Evolutionary conservation across 139 green algal genomes (phyloP), one percentile per base, ranked within the genome.

Genomic region (Raphidocelis subcapitata): DNA sequence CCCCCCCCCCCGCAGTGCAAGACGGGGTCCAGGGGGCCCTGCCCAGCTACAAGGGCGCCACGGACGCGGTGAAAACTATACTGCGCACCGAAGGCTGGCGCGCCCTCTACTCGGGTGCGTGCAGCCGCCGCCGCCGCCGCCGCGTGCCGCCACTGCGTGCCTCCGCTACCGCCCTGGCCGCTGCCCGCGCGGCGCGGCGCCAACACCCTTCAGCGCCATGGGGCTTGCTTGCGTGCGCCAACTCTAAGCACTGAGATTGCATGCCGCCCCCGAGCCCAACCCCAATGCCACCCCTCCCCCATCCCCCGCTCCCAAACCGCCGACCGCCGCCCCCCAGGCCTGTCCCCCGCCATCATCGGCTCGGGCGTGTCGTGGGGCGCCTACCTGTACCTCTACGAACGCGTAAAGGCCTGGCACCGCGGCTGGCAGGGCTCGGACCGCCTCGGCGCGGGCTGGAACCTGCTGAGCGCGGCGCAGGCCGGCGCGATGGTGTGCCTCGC

Each of bases 351-450:
- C 8, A 8, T 49, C 12, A 12, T 49, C 12, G 41, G 41, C 8
- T 49, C 82, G 89, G 90, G 83, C 23, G 35, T 92, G 12, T 87
- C 93, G 1, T 97, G 93, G 93, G 88, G 90, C 5, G 61, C 90
- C 12, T 97, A 97, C 82, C 94, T 97, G 33, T 81, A 84, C 23
- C 72, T 89, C 0, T 97, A 97, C 62, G 92, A 95, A 74, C 60
- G 65, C 1, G 84, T 91, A 41, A 94, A 95, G 82, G 56, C 79
- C 0, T 81, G 74, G 46, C 64, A 88, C 73, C 52, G 63, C 2
- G 36, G 64, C 20, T 59, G 55, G 69, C 60, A 56, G 20, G 10
- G 10, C 5, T 14, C 54, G 67, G 63, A 76, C 1, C 65, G 82
- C 29, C 76, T 96, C 4, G 26, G 57, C 0, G 62, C 90, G 1